Base-by-base conservation (phyloP, 1,284 basidiomycete genomes). In the Leccinum huronense region DNA sequence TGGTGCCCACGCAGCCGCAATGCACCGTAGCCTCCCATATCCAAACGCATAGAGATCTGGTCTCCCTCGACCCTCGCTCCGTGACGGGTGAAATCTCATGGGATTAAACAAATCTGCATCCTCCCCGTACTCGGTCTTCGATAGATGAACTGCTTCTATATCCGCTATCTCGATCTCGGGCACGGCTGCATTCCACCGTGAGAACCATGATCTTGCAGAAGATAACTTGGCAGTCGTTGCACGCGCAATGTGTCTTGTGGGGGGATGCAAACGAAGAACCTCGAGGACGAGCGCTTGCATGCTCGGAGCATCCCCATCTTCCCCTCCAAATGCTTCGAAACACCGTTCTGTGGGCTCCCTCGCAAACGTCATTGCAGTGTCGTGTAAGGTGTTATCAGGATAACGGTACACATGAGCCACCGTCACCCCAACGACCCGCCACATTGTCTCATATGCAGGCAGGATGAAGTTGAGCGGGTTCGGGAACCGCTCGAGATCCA, bases 391-490 rank as follows among this genome's bases (percentile, higher is more conserved):
- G 61, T 78, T 70, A 38, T 74, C 60, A 34, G 61, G 61, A 61
- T 36, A 60, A 36, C 71, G 58, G 63, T 79, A 74, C 23, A 75
- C 70, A 16, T 66, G 57, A 0, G 65, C 72, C 60, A 80, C 73
- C 0, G 80, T 80, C 3, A 83, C 71, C 0, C 84, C 85, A 30
- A 86, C 81, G 23, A 87, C 81, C 0, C 86, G 78, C 86, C 86
- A 87, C 65, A 85, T 76, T 0, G 86, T 86, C 68, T 87, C 86
- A 73, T 81, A 87, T 0, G 84, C 75, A 0, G 86, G 86, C 6
- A 88, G 79, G 51, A 87, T 77, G 48, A 82, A 80, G 58, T 87
- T 78, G 1, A 87, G 66, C 0, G 85, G 85, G 23, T 84, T 80
- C 1, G 75, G 74, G 55, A 77, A 79, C 6, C 33, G 60, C 0